Evolutionary conservation across 2,329 filamentous ascomycete genomes (phyloP), one percentile per base, ranked within the genome.

Genomic region (Aspergillus ruber): DNA sequence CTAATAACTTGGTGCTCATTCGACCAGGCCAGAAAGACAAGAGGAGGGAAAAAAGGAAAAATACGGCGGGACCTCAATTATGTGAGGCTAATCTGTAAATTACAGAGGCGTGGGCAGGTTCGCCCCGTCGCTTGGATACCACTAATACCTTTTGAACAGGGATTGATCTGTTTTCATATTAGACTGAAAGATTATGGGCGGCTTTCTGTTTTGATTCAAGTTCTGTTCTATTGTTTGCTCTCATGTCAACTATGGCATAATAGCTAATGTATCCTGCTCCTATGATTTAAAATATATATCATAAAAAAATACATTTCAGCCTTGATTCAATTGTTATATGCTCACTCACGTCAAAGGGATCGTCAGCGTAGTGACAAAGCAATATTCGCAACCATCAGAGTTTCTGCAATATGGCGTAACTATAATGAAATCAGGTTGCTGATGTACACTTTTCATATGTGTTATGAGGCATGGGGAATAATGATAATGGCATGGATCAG

Each of bases 81-180:
- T 10, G 8, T 18, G 20, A 18, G 40, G 40, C 15, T 10, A 13
- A 45, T 43, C 33, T 65, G 60, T 66, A 65, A 60, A 66, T 59
- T 65, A 66, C 53, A 65, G 64, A 64, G 63, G 63, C 59, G 56
- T 62, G 61, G 59, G 61, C 56, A 53, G 61, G 57, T 55, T 54
- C 58, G 46, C 52, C 25, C 57, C 40, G 43, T 50, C 51, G 12
- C 38, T 56, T 52, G 42, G 47, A 45, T 50, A 44, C 52, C 56
- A 50, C 46, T 52, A 46, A 49, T 47, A 43, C 52, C 54, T 43
- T 58, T 49, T 39, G 36, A 39, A 15, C 17, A 39, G 36, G 36
- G 36, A 39, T 45, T 48, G 46, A 41, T 50, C 44, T 47, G 44
- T 55, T 49, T 50, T 52, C 52, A 48, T 50, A 47, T 49, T 49